Base-by-base conservation (phyloP, 306 rosid genomes). In the Rosa chinensis region DNA sequence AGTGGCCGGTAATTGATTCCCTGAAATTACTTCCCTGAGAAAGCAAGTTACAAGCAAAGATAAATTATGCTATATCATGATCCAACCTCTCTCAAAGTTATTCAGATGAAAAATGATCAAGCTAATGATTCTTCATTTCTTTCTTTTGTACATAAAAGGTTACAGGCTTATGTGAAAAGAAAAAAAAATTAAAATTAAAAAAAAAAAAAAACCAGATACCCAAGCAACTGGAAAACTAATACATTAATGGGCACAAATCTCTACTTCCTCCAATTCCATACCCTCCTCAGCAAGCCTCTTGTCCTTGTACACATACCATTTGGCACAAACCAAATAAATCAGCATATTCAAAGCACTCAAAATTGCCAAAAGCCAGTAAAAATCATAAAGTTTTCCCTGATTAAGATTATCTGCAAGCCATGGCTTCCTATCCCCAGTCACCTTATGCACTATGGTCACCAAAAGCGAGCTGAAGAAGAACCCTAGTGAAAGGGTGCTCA, bases 241-340 rank as follows among this genome's bases (percentile, higher is more conserved):
- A 70, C 10, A 5, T 10, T n/a, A 70, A 59, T 59, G 78, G 25
- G 5, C 55, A 25, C 69, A 58, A 58, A 56, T 21, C 10, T 80
- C 89, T 61, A 72, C 9, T 50, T 89, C 91, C 77, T 88, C 90
- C 87, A 94, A 81, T 70, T 88, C 88, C 28, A 90, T 87, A 11
- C 94, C 97, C 69, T 52, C 87, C 3, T 80, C 88, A 55, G 89
- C 93, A 80, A 91, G 82, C 86, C 94, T 87, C 80, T 85, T 86
- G 13, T 92, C 98, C 88, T 92, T 95, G 89, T 92, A 95, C 17
- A 89, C 93, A 44, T 95, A 95, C 96, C 96, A 85, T 32, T 91
- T 91, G 6, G 99, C 96, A 88, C 85, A 90, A 79, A 72, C 77
- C 77, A 90, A 80, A 72, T 84, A 95, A 1, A 91, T n/a, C 12